Base-by-base conservation (phyloP, 768 basidiomycete genomes). In the Xerocomellus chrysenteron region DNA sequence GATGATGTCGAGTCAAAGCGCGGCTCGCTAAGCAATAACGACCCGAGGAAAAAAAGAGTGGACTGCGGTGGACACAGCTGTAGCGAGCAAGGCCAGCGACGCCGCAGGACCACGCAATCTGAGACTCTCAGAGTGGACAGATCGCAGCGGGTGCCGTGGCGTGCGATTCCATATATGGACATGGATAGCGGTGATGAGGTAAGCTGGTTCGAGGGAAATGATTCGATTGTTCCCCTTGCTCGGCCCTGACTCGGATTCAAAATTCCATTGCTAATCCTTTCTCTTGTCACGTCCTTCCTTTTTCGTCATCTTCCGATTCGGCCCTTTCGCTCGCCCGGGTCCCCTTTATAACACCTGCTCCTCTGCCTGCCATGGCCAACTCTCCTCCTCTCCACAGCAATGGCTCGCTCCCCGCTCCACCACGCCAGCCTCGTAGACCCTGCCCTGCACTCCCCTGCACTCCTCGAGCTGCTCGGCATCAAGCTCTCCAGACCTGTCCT, bases 381-480 rank as follows among this genome's bases (percentile, higher is more conserved):
- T 45, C 58, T 46, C 41, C 52, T 50, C 46, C 30, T 5, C 53
- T 8, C 39, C 47, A 35, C 54, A 37, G 42, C 56, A 42, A 68
- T 68, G 63, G 36, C 48, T 7, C 56, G 35, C 47, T 73, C 75
- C 5, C 74, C 78, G 11, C 44, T 80, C 28, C 80, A 81, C 71
- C 72, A 68, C 12, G 79, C 80, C 1, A 76, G 74, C 59, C 84
- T 90, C 68, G 82, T 89, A 47, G 82, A 88, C 72, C 77, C 86
- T 17, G 68, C 83, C 0, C 66, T 74, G 0, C 89, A 90, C 69
- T 82, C 84, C 1, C 82, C 83, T 14, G 85, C 81, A 14, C 79
- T 90, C 47, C 77, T 90, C 52, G 78, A 88, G 68, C 82, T 92
- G 61, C 74, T 90, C 62, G 82, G 85, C 61, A 70, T 86, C 64